A percentile compares a stretch with the other conserved stretches of the same genome.
Conservation (phyloP, 148 eudicot genomes). For the Fagopyrum homotropicum region DNA sequence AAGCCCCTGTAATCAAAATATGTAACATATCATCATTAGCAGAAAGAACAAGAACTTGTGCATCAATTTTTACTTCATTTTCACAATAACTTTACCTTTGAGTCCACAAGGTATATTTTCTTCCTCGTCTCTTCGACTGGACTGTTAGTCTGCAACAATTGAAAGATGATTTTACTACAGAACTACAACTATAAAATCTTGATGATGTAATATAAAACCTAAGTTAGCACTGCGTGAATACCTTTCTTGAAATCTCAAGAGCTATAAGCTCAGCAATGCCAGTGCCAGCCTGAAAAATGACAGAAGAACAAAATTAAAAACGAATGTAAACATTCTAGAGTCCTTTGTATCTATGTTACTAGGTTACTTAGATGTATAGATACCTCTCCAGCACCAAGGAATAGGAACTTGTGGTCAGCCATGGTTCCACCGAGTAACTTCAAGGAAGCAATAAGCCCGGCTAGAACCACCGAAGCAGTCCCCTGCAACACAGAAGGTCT, state of each 20-base stretch:
- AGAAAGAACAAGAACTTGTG: neutral
- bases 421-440: constrained; percentile 64
- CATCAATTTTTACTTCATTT: neutral
- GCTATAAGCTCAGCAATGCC: constrained; percentile 96
- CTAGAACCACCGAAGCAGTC: constrained; percentile 88
- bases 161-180: neutral
- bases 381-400: constrained; percentile 96
- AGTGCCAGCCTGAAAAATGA: constrained; percentile 76
- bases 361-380: neutral
- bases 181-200: neutral
- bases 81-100: constrained; percentile 43
- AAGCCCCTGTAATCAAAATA: constrained; percentile 44
- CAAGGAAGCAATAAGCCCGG: constrained; percentile 71
- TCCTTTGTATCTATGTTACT: no score
- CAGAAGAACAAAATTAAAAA: constrained; percentile 10
- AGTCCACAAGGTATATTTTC: constrained; percentile 91
- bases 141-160: constrained; percentile 35
- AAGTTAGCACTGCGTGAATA: constrained; percentile 14
- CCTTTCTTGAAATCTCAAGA: constrained; percentile 74
- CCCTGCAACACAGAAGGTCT: constrained; percentile 42
- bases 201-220: neutral
- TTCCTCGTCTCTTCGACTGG: constrained; percentile 72
- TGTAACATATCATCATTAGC: neutral
- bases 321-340: no score
- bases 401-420: constrained; percentile 80